phyloP scores from a whole-genome alignment of 2,329 filamentous ascomycete genomes.

The Incumbomyces lentus region DNA sequence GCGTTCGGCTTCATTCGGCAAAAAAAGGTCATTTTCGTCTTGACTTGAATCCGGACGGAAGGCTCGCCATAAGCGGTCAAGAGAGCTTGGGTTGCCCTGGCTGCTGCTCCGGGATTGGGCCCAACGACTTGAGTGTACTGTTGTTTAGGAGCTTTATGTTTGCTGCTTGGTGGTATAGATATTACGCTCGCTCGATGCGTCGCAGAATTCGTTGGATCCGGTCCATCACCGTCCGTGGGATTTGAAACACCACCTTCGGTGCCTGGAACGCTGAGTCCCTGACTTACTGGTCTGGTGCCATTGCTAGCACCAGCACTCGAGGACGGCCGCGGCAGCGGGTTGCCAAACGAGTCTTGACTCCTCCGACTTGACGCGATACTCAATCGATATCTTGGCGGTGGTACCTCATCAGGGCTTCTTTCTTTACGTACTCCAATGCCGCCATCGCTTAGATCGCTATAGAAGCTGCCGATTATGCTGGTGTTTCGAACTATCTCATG shows the following conservation, averaged over 20 bases:
- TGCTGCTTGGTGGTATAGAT: neutral
- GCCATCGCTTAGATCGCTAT: slow-evolving; percentile 18
- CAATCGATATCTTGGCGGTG: slow-evolving; percentile 4
- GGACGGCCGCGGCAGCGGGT: neutral
- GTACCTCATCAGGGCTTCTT: slow-evolving; percentile 2
- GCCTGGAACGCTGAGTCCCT: too few species aligned
- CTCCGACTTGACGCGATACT: slow-evolving; percentile 4
- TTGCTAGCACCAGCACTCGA: neutral
- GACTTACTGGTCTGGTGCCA: too few species aligned
- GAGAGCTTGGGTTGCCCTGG: slow-evolving; percentile 9
- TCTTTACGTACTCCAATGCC: neutral
- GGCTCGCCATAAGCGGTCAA: slow-evolving; percentile 20
- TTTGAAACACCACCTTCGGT: too few species aligned
- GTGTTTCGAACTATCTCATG: slow-evolving; percentile 20
- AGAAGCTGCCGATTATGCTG: slow-evolving; percentile 18
- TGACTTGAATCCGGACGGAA: slow-evolving; percentile 25
- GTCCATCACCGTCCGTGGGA: slow-evolving; percentile 5
- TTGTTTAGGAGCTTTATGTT: too few species aligned
- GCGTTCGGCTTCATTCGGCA: slow-evolving; percentile 30
- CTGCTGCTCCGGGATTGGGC: neutral
- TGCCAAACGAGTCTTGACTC: neutral
- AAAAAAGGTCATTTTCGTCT: slow-evolving; percentile 36
- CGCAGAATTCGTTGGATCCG: neutral
- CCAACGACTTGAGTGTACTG: too few species aligned
- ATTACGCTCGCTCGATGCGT: slow-evolving; percentile 3